Evolutionary conservation across 805 yeast species (phyloP).

Genomic region (Ogataea nakhonphanomensis): DNA sequence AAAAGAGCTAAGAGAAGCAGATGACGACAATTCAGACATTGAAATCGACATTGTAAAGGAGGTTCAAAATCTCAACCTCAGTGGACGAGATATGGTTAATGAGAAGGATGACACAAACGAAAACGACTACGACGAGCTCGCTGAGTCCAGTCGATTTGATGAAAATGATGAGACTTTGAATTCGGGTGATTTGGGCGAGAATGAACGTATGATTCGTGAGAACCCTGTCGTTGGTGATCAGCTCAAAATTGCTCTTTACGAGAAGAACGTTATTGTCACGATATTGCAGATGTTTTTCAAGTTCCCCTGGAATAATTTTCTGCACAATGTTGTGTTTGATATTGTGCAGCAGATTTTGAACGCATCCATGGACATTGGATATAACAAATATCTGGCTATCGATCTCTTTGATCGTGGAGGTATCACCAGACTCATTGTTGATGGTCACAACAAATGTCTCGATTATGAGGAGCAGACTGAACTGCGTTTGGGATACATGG

Average conservation of each 20-base stretch:
- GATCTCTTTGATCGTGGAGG: slow-evolving; percentile 67
- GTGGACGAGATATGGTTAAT: slow-evolving; percentile 4
- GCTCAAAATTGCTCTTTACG: slow-evolving; percentile 77
- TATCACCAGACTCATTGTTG: slow-evolving; percentile 53
- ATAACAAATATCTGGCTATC: slow-evolving; percentile 70
- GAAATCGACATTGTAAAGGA: slow-evolving; percentile 34
- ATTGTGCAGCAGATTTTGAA: slow-evolving; percentile 91
- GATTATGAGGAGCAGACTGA: slow-evolving; percentile 56
- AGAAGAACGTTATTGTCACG: slow-evolving; percentile 62
- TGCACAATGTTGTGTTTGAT: slow-evolving; percentile 97
- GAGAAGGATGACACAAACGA: slow-evolving; percentile 11
- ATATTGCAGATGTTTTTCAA: slow-evolving; percentile 67
- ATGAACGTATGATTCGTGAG: slow-evolving; percentile 39
- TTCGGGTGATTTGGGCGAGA: slow-evolving; percentile 24
- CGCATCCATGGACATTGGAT: slow-evolving; percentile 77
- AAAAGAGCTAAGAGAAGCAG: slow-evolving; percentile 24
- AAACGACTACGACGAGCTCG: slow-evolving; percentile 14
- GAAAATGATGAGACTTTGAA: slow-evolving; percentile 22
- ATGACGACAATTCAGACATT: slow-evolving; percentile 28
- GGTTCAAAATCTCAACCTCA: slow-evolving; percentile 28
- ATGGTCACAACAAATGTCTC: slow-evolving; percentile 58
- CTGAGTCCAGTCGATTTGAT: slow-evolving; percentile 22
- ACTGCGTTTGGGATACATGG: slow-evolving; percentile 89
- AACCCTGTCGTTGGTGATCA: slow-evolving; percentile 75
- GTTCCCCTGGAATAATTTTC: slow-evolving; percentile 95